These are phyloP conservation scores for Candida ascalaphidarum DNA, from an alignment of 805 yeast genomes.

Conservation along the genomic window DNA sequence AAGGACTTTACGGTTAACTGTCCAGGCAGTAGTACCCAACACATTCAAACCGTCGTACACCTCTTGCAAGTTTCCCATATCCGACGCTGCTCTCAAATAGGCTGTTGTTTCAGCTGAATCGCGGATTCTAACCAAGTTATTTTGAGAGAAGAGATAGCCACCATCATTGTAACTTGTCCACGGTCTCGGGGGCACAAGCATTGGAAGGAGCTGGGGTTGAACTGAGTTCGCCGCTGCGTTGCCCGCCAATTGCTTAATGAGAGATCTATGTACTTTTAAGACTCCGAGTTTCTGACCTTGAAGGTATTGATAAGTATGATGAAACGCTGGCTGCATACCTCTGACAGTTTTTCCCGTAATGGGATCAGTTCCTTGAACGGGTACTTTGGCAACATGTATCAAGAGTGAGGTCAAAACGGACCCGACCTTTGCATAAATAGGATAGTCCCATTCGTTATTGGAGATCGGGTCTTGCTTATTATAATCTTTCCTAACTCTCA, in stretches of 20 bases:
- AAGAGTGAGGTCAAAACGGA: conserved; percentile 68
- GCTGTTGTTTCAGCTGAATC: conserved; percentile 88
- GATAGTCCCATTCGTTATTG: conserved; percentile 14
- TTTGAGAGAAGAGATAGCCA: conserved; percentile 66
- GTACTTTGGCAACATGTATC: conserved; percentile 74
- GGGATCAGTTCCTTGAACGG: conserved; percentile 77
- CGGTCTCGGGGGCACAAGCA: conserved; percentile 84
- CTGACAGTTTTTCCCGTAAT: conserved; percentile 55
- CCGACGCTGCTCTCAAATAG: conserved; percentile 78
- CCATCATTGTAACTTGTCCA: conserved; percentile 83
- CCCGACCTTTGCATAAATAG: conserved; percentile 58
- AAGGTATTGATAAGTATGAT: conserved; percentile 77
- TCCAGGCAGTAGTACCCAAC: conserved; percentile 81
- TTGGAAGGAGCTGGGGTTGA: conserved; percentile 85
- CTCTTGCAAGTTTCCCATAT: conserved; percentile 50
- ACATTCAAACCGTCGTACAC: conserved; percentile 57
- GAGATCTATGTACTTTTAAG: conserved; percentile 61
- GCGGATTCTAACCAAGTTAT: conserved; percentile 62
- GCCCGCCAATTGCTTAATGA: conserved; percentile 59
- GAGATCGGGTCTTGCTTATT: conserved; percentile 3
- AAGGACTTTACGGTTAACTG: conserved; percentile 68
- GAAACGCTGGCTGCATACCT: conserved; percentile 84
- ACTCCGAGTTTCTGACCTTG: conserved; percentile 79
- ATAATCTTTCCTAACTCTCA: conserved; percentile 12
- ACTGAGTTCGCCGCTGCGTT: conserved; percentile 57